Evolutionary conservation across 2,329 filamentous ascomycete species (phyloP), one percentile per base, ranked within the genome.

Genomic region (Fusarium fracticaudum): DNA sequence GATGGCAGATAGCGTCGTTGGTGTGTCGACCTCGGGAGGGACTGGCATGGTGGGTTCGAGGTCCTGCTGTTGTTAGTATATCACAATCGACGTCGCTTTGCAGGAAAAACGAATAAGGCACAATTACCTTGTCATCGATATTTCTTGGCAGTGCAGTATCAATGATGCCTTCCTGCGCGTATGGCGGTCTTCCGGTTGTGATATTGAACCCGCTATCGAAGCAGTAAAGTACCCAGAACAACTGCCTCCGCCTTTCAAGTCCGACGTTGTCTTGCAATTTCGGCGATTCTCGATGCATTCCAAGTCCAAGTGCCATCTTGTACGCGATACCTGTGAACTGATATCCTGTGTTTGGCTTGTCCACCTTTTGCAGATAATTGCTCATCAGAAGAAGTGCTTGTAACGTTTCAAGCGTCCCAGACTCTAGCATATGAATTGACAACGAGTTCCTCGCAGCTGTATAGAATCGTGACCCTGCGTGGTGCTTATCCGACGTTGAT

Each of bases 61-160:
- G n/a, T 44, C 53, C 53, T 57, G 37, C 2, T 31, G 8, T 18
- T 44, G 12, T 44, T 15, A 43, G 26, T 22, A 24, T 20, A 13
- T 15, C 15, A 24, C 6, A 22, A 18, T 40, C 20, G 14, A 18
- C 20, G 22, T 20, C 7, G 4, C 12, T 38, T 38, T 8, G 5
- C 9, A 3, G 11, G 14, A 4, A 18, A n/a, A 22, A 1, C 8
- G 0, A n/a, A 20, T 11, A 3, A n/a, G 5, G 10, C 9, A 3
- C 5, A 18, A 3, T 15, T 57, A 57, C 53, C 53, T 44, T 44
- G 22, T 44, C 53, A 2, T 44, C 38, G 4, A 57, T 43, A 9
- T 57, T 57, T 18, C 26, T 57, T 6, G 53, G 53, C 2, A 44
- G 5, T 10, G 17, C 15, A 2, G 53, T 57, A 31, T 44, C 53